A percentile compares a stretch with the other conserved stretches of the same genome.
These are phyloP conservation scores for Ambrosiella beaveri DNA, from an alignment of 2,329 filamentous ascomycete genomes.

Conservation along the genomic window DNA sequence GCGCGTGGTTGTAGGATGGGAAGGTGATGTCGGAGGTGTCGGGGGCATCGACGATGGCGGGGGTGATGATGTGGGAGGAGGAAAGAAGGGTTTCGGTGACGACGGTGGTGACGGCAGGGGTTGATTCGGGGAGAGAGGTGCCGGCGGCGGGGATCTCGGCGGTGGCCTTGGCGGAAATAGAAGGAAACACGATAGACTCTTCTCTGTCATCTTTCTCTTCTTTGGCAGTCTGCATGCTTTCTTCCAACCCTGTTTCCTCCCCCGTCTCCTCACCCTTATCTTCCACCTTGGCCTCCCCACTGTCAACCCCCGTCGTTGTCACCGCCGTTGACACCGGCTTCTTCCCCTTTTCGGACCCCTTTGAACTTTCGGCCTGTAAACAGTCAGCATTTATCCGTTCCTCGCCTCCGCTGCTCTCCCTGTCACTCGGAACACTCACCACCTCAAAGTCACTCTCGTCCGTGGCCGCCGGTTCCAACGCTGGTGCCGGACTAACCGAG, in stretches of 20 bases:
- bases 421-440: neutral
- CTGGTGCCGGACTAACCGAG: slow-evolving; percentile 1
- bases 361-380: neutral
- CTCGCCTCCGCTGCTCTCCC: neutral
- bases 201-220: neutral
- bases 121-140: neutral
- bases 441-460: slow-evolving; percentile 12
- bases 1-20: neutral
- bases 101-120: neutral
- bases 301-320: neutral
- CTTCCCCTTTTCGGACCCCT: neutral
- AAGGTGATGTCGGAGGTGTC: neutral
- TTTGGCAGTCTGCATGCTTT: neutral
- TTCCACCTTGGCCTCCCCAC: neutral
- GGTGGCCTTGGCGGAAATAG: neutral
- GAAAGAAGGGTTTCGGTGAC: neutral
- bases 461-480: slow-evolving; percentile 11
- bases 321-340: neutral
- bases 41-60: neutral
- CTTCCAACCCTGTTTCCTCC: neutral
- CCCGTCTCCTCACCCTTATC: neutral
- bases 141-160: neutral
- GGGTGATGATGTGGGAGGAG: neutral
- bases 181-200: neutral
- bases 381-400: too few species aligned